Percentiles rank a stretch among this genome's conserved stretches.
These are phyloP conservation scores for Caloboletus firmus DNA, from an alignment of 1,284 basidiomycete species.

Conservation along the genomic window DNA sequence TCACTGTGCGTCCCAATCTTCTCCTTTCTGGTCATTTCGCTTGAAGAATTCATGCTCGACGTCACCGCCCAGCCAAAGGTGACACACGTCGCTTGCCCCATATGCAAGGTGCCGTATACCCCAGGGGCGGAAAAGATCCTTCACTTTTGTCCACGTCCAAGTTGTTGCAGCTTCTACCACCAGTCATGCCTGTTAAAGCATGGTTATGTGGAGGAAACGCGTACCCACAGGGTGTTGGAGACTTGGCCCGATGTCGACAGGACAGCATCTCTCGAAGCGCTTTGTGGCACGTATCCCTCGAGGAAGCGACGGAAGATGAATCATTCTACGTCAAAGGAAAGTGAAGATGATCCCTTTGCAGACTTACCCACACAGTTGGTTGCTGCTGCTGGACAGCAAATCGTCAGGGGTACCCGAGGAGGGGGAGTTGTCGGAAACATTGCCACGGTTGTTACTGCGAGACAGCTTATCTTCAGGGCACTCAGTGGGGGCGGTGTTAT, in stretches of 20 bases:
- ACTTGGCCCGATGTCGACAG: constrained; percentile 16
- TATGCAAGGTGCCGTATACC: constrained; percentile 43
- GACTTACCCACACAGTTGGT: constrained; percentile 39
- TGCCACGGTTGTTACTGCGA: constrained; percentile 40
- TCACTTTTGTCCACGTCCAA: constrained; percentile 53
- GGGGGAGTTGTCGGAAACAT: constrained; percentile 51
- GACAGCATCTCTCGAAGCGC: constrained; percentile 2
- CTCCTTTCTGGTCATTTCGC: background rate
- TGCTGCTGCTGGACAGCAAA: constrained; percentile 44
- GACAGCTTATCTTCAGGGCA: constrained; percentile 40
- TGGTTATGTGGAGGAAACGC: constrained; percentile 33
- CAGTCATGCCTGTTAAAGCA: constrained; percentile 38
- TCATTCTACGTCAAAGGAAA: background rate
- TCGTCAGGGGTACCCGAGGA: constrained; percentile 42
- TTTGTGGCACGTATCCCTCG: constrained; percentile 19
- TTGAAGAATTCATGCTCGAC: background rate
- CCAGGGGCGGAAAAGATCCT: constrained; percentile 39
- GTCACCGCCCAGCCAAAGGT: constrained; percentile 37
- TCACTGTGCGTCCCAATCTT: constrained; percentile 33
- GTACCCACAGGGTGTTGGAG: constrained; percentile 4
- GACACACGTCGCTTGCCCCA: constrained; percentile 33
- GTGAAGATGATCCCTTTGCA: constrained; percentile 16
- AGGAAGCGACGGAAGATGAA: constrained; percentile 18
- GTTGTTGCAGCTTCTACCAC: constrained; percentile 46
- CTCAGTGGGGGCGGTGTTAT: constrained; percentile 24